phyloP scores from a whole-genome alignment of 2,329 filamentous ascomycete genomes.

The Parafenestella ontariensis region DNA sequence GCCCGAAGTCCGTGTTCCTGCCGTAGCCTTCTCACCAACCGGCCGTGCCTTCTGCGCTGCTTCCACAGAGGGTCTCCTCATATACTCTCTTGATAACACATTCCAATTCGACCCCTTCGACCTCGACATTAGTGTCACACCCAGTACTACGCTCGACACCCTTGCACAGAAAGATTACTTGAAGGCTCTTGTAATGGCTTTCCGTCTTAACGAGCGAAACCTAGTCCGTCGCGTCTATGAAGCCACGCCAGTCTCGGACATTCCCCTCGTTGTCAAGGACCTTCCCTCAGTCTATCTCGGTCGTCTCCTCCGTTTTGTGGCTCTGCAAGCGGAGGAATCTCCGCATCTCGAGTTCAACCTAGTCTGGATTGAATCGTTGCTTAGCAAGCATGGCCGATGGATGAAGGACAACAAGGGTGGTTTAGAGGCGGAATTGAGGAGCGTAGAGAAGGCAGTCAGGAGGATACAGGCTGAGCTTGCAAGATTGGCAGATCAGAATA shows the following conservation, averaged over 20 bases:
- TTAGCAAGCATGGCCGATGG: slow-evolving; percentile 84
- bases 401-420: slow-evolving; percentile 80
- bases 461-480: slow-evolving; percentile 84
- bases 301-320: slow-evolving; percentile 84
- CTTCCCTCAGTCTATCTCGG: slow-evolving; percentile 87
- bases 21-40: slow-evolving; percentile 86
- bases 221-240: slow-evolving; percentile 88
- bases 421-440: slow-evolving; percentile 82
- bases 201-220: slow-evolving; percentile 86
- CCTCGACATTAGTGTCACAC: slow-evolving; percentile 91
- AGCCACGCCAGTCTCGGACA: slow-evolving; percentile 75
- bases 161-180: slow-evolving; percentile 82
- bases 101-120: slow-evolving; percentile 96
- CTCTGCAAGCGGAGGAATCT: slow-evolving; percentile 84
- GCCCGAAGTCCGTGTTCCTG: slow-evolving; percentile 83
- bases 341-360: slow-evolving; percentile 96
- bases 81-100: slow-evolving; percentile 87
- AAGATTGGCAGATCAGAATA: slow-evolving; percentile 83
- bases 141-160: slow-evolving; percentile 71
- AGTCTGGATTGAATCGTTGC: slow-evolving; percentile 82
- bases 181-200: slow-evolving; percentile 95
- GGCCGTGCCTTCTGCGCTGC: slow-evolving; percentile 93
- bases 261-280: slow-evolving; percentile 77
- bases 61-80: slow-evolving; percentile 89
- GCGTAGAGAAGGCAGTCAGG: slow-evolving; percentile 79